Evolutionary conservation across 352 stramenopile genomes (phyloP).

Genomic region (Phytophthora uliginosa): DNA sequence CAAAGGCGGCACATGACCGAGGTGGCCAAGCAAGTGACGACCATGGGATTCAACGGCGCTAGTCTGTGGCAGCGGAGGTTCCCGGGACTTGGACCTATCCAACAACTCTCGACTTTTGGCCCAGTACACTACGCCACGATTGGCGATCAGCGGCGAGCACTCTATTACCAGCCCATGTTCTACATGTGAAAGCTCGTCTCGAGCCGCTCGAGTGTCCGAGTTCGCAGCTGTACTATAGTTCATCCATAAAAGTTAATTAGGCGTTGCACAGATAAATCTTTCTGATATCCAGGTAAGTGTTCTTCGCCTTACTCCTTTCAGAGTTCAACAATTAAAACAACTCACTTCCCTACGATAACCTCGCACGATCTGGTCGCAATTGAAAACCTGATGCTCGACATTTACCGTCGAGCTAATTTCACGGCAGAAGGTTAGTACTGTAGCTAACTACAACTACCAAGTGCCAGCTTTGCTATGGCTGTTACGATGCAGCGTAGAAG

Average conservation of each 20-base stretch:
- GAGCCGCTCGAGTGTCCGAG: neutral
- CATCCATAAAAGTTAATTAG: neutral
- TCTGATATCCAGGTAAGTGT: neutral
- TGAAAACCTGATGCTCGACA: too few relatives aligned
- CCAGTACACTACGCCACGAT: constrained; percentile 14
- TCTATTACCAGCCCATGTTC: constrained; percentile 21
- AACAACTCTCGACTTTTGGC: neutral
- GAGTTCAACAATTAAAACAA: too few relatives aligned
- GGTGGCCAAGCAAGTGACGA: constrained; percentile 24
- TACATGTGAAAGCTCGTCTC: neutral
- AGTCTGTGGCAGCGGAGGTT: constrained; percentile 49
- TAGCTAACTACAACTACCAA: too few relatives aligned
- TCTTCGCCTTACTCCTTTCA: too few relatives aligned
- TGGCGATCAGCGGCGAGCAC: constrained; percentile 10
- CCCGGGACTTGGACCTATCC: constrained; percentile 7
- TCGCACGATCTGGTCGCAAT: too few relatives aligned
- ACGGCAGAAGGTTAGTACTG: too few relatives aligned
- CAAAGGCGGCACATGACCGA: constrained; percentile 19
- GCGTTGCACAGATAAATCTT: neutral
- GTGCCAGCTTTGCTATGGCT: too few relatives aligned
- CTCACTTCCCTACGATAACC: too few relatives aligned
- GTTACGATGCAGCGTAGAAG: too few relatives aligned
- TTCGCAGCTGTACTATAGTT: neutral
- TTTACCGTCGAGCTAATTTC: too few relatives aligned
- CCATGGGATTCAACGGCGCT: constrained; percentile 30